A percentile compares a stretch with the other conserved stretches of the same genome.
phyloP scores from a whole-genome alignment of 1,284 basidiomycete species.

The Rhodofomes roseus region DNA sequence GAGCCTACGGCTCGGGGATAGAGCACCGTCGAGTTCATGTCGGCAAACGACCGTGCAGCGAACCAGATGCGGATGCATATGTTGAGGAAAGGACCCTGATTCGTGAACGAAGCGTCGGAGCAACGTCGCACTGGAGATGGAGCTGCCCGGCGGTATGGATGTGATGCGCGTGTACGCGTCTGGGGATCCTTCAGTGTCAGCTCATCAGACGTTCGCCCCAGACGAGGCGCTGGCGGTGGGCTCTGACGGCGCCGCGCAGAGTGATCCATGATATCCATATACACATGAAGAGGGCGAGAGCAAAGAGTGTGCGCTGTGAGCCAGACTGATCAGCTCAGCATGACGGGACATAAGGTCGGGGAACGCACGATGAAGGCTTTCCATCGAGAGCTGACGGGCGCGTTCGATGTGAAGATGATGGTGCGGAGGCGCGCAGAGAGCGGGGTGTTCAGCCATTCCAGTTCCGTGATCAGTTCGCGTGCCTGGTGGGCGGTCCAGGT shows the following conservation, averaged over 20 bases:
- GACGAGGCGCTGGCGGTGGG: conserved; percentile 65
- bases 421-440: conserved; percentile 67
- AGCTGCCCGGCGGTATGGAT: too few relatives aligned
- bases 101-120: too few relatives aligned
- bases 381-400: conserved; percentile 67
- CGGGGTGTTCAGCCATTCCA: conserved; percentile 71
- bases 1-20: too few relatives aligned
- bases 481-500: conserved; percentile 39
- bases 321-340: neutral
- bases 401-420: conserved; percentile 64
- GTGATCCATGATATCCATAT: conserved; percentile 60
- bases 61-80: too few relatives aligned
- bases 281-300: conserved; percentile 49
- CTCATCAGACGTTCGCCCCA: conserved; percentile 77
- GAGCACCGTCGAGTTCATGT: too few relatives aligned
- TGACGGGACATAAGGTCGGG: neutral
- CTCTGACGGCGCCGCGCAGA: conserved; percentile 59
- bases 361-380: conserved; percentile 44
- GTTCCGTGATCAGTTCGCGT: conserved; percentile 50
- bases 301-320: conserved; percentile 47
- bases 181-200: conserved; percentile 24
- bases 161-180: too few relatives aligned
- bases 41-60: too few relatives aligned
- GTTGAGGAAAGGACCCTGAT: too few relatives aligned
- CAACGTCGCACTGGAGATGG: too few relatives aligned